Conservation (phyloP, 495 filamentous ascomycete species). For the Glarea lozoyensis region DNA sequence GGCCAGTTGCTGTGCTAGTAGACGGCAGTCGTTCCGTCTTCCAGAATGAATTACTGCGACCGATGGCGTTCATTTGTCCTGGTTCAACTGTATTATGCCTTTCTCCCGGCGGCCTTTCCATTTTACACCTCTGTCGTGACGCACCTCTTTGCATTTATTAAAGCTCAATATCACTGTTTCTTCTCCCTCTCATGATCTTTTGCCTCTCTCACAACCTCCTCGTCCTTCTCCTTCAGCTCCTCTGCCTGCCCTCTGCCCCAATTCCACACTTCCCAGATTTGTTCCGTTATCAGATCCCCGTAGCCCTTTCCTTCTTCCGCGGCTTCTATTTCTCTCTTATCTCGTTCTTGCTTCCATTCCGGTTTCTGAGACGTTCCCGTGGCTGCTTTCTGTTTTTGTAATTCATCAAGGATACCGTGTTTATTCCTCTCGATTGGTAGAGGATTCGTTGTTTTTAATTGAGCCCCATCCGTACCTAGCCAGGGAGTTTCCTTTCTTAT, state of each 20-base stretch:
- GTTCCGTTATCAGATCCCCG: slow-evolving; percentile 71
- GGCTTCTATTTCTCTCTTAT: slow-evolving; percentile 61
- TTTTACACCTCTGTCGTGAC: no score
- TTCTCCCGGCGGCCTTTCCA: no score
- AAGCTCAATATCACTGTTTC: no score
- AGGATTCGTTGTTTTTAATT: slow-evolving; percentile 9
- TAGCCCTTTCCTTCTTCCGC: slow-evolving; percentile 73
- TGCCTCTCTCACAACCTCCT: slow-evolving; percentile 25
- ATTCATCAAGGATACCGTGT: slow-evolving; percentile 11
- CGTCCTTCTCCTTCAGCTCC: slow-evolving; percentile 15
- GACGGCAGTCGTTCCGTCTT: no score
- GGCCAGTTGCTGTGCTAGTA: no score
- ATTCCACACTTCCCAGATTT: slow-evolving; percentile 77
- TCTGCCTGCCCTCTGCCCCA: slow-evolving; percentile 30
- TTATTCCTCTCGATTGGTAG: slow-evolving; percentile 21
- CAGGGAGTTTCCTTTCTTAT: slow-evolving; percentile 27
- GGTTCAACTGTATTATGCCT: no score
- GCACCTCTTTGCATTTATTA: no score
- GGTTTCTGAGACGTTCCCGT: slow-evolving; percentile 35
- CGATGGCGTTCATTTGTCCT: no score
- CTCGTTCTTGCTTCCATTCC: slow-evolving; percentile 65
- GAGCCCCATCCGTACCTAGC: slow-evolving; percentile 21
- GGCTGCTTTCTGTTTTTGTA: slow-evolving; percentile 13
- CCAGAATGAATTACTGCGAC: no score
- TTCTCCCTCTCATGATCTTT: no score